Evolutionary conservation across 768 basidiomycete genomes (phyloP).

Genomic region (Phaeotremella skinneri): DNA sequence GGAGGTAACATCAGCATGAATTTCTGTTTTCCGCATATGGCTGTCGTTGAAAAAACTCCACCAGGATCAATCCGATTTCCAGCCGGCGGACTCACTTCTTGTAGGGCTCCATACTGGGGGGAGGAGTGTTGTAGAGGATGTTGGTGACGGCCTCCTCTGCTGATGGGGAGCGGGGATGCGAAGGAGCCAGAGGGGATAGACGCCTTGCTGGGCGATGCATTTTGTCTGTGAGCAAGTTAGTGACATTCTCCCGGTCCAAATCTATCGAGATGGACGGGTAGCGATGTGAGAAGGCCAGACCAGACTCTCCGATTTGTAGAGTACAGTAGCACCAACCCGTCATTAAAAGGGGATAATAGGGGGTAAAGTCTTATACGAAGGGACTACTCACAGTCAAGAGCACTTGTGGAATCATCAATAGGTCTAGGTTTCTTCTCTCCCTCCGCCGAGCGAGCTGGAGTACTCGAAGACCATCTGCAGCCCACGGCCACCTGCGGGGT

Average conservation of each 20-base stretch:
- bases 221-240: conserved; percentile 37
- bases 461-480: conserved; percentile 24
- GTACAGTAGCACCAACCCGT: no score
- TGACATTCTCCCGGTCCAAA: background rate
- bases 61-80: background rate
- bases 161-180: conserved; percentile 73
- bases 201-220: conserved; percentile 34
- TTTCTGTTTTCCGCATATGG: conserved; percentile 1
- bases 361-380: no score
- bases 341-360: no score
- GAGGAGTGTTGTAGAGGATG: conserved; percentile 93
- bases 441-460: conserved; percentile 12
- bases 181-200: conserved; percentile 58
- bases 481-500: conserved; percentile 1
- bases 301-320: no score
- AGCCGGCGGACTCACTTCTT: conserved; percentile 39
- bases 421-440: conserved; percentile 52
- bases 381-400: conserved; percentile 65
- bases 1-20: background rate
- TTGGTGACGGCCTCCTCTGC: conserved; percentile 98
- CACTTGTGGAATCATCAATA: conserved; percentile 90
- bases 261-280: no score
- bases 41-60: background rate
- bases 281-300: no score
- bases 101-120: conserved; percentile 84